Evolutionary conservation across 768 basidiomycete genomes (phyloP).

Genomic region (Lactifluus volemus): DNA sequence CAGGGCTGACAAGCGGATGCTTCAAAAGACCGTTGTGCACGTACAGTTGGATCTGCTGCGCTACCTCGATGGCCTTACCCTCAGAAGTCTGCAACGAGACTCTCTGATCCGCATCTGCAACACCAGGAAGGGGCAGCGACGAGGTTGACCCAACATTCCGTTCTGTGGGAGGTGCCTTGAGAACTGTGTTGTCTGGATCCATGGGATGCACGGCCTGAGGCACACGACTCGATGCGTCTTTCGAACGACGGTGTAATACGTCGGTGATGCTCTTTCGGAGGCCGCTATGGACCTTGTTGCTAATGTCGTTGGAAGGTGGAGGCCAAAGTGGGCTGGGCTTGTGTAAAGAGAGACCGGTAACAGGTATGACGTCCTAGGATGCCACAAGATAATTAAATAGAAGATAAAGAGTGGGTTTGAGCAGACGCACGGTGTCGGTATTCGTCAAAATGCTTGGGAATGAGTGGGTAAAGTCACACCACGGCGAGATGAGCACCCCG

Average conservation of each 20-base stretch:
- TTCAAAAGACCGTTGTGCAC: conserved; percentile 65
- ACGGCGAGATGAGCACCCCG: conserved; percentile 84
- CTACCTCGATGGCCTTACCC: conserved; percentile 48
- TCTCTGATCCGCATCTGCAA: conserved; percentile 32
- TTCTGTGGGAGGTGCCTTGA: conserved; percentile 21
- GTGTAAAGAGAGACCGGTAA: conserved; percentile 67
- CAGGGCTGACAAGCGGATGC: conserved; percentile 82
- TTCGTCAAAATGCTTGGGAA: conserved; percentile 85
- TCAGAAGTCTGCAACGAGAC: conserved; percentile 36
- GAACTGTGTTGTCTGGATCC: conserved; percentile 5
- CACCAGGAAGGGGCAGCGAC: conserved; percentile 32
- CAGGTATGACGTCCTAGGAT: conserved; percentile 66
- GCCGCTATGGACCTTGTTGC: conserved; percentile 44
- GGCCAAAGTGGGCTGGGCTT: conserved; percentile 77
- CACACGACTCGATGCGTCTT: neutral
- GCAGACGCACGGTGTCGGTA: conserved; percentile 60
- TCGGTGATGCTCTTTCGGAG: conserved; percentile 56
- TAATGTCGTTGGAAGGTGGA: conserved; percentile 60
- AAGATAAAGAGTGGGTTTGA: neutral
- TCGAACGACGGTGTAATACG: conserved; percentile 33
- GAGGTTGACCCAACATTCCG: conserved; percentile 41
- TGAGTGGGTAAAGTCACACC: conserved; percentile 91
- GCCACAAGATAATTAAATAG: neutral
- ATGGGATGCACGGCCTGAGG: neutral
- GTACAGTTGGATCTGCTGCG: conserved; percentile 80